Evolutionary conservation across 192 early-diverging fungal species (phyloP).

Genomic region (Coemansia sp.): DNA sequence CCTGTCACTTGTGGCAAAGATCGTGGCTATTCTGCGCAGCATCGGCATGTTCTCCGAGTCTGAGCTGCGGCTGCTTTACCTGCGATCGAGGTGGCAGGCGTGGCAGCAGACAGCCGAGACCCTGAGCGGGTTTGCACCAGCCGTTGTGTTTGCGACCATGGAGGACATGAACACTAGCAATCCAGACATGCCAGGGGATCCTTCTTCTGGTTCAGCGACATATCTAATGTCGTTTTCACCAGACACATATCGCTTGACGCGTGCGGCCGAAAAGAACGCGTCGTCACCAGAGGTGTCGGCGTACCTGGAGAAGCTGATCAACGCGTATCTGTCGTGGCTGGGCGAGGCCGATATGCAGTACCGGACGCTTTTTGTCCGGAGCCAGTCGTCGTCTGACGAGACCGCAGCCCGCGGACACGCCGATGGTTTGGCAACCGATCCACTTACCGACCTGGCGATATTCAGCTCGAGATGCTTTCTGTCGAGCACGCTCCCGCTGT

Average conservation of each 20-base stretch:
- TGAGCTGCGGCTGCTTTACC: conserved; percentile 46
- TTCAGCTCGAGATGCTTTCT: conserved; percentile 37
- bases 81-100: conserved; percentile 52
- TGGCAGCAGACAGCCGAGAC: conserved; percentile 39
- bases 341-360: conserved; percentile 47
- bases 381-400: not conserved
- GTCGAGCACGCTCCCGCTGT: conserved; percentile 17
- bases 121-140: conserved; percentile 31
- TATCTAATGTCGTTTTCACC: conserved; percentile 2
- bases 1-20: conserved; percentile 38
- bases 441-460: conserved; percentile 35
- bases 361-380: conserved; percentile 31
- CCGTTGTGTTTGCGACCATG: not conserved
- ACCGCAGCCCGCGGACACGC: not conserved
- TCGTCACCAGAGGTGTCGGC: conserved; percentile 29
- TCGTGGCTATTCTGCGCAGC: conserved; percentile 41
- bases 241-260: not conserved
- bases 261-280: conserved; percentile 1
- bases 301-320: conserved; percentile 35
- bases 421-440: not conserved
- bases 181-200: not conserved
- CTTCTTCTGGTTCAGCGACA: not conserved
- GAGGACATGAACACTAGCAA: not conserved
- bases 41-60: conserved; percentile 39
- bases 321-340: conserved; percentile 44